Percentiles rank a stretch among this genome's conserved stretches.
Conservation (phyloP, 2,329 filamentous ascomycete genomes). For the Ambrosiella beaveri region DNA sequence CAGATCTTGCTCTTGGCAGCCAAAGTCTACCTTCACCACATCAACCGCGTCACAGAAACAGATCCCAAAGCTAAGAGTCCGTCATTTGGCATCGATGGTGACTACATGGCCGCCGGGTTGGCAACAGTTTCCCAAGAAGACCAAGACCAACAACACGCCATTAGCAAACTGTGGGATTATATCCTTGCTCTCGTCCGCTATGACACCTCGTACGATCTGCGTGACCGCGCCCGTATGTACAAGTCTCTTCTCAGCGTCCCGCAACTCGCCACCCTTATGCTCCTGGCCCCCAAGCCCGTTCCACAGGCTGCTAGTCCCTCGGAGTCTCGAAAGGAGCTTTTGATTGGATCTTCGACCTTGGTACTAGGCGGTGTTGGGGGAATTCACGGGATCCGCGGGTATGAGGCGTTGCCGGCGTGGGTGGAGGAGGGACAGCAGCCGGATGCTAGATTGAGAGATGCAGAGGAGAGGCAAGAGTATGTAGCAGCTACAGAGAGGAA, state of each 20-base stretch:
- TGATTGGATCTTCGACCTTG: constrained; percentile 70
- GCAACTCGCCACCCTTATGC: constrained; percentile 75
- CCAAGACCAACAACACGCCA: constrained; percentile 38
- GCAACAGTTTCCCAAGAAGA: constrained; percentile 16
- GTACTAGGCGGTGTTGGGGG: constrained; percentile 64
- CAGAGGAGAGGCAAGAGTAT: constrained; percentile 23
- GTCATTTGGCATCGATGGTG: neutral
- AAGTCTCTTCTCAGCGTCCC: constrained; percentile 66
- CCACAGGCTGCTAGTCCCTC: constrained; percentile 82
- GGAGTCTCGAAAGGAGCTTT: constrained; percentile 59
- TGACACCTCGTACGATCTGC: constrained; percentile 85
- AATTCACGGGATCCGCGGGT: constrained; percentile 58
- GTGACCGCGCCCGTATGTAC: constrained; percentile 79
- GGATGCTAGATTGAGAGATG: constrained; percentile 52
- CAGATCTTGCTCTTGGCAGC: constrained; percentile 86
- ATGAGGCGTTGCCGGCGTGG: constrained; percentile 69
- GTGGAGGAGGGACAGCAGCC: constrained; percentile 66
- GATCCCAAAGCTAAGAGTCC: constrained; percentile 7
- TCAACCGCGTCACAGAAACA: constrained; percentile 44
- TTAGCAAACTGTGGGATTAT: constrained; percentile 69
- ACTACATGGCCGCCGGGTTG: constrained; percentile 16
- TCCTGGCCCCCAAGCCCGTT: constrained; percentile 85
- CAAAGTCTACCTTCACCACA: constrained; percentile 86
- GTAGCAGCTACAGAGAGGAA: constrained; percentile 21
- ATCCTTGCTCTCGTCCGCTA: constrained; percentile 73